Evolutionary conservation across 495 filamentous ascomycete species (phyloP).

Genomic region (Bacidia gigantensis): DNA sequence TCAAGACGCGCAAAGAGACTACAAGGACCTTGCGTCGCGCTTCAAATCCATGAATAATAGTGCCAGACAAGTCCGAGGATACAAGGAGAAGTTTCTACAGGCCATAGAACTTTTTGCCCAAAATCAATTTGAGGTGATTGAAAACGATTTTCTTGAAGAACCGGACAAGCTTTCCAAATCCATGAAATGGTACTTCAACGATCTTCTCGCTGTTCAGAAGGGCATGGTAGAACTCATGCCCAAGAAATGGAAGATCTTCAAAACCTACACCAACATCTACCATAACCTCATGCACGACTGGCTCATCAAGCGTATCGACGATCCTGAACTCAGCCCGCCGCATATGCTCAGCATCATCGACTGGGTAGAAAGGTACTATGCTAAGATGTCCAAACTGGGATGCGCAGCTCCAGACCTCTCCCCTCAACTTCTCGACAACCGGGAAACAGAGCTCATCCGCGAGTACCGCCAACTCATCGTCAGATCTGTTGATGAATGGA

Average conservation of each 20-base stretch:
- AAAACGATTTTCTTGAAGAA: conserved; percentile 65
- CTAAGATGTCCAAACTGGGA: conserved; percentile 85
- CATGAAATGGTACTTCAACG: conserved; percentile 93
- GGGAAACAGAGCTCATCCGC: conserved; percentile 75
- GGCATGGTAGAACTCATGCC: conserved; percentile 85
- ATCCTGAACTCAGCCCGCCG: conserved; percentile 58
- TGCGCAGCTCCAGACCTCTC: conserved; percentile 55
- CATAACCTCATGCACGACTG: conserved; percentile 92
- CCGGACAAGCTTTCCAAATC: conserved; percentile 72
- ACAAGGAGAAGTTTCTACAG: conserved; percentile 87
- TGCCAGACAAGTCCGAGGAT: conserved; percentile 80
- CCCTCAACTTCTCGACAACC: conserved; percentile 75
- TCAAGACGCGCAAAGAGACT: conserved; percentile 86
- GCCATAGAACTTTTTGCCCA: conserved; percentile 61
- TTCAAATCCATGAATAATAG: conserved; percentile 93
- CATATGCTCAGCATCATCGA: conserved; percentile 83
- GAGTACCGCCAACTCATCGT: conserved; percentile 93
- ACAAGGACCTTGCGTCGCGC: conserved; percentile 79
- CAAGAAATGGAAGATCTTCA: conserved; percentile 94
- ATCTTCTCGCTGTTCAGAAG: conserved; percentile 78
- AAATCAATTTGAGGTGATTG: conserved; percentile 58
- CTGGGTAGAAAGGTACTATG: conserved; percentile 91
- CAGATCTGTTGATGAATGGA: conserved; percentile 92
- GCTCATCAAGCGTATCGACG: conserved; percentile 65
- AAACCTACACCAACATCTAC: conserved; percentile 78